Conservation (phyloP, 495 filamentous ascomycete genomes). For the Xylaria acuta region DNA sequence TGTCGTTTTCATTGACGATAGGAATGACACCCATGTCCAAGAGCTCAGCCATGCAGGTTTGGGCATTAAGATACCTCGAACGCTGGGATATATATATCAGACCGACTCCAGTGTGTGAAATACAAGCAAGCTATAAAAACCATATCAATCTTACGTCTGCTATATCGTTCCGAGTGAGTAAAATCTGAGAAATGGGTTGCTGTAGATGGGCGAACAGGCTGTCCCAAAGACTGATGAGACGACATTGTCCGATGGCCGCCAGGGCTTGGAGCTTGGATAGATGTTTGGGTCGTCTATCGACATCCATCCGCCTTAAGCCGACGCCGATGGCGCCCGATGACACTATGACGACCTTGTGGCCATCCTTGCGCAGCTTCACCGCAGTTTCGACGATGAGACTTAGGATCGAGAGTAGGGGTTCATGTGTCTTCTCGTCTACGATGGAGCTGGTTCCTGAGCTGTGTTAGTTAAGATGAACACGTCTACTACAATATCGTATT, state of each 20-base stretch:
- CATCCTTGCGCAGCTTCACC: conserved; percentile 82
- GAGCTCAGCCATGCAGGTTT: conserved; percentile 89
- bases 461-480: background rate
- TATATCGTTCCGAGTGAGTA: conserved; percentile 96
- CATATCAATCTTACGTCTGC: conserved; percentile 72
- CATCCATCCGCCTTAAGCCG: conserved; percentile 85
- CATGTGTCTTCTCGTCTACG: conserved; percentile 95
- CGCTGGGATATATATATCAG: conserved; percentile 55
- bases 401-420: conserved; percentile 90
- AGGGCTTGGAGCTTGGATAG: conserved; percentile 89
- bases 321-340: conserved; percentile 97
- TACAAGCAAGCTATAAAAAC: background rate
- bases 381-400: conserved; percentile 92
- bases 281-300: conserved; percentile 87
- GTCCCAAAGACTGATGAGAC: conserved; percentile 95
- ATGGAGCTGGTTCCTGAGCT: conserved; percentile 93
- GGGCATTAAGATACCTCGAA: conserved; percentile 94
- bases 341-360: conserved; percentile 91
- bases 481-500: background rate
- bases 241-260: conserved; percentile 94
- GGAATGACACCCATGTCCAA: conserved; percentile 96
- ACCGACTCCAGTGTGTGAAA: background rate
- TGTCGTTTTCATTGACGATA: conserved; percentile 99
- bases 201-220: conserved; percentile 83
- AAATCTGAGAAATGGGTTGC: conserved; percentile 91